Evolutionary conservation across 148 eudicot species (phyloP), one percentile per base, ranked within the genome.

Genomic region (Rhododendron williamsianum): DNA sequence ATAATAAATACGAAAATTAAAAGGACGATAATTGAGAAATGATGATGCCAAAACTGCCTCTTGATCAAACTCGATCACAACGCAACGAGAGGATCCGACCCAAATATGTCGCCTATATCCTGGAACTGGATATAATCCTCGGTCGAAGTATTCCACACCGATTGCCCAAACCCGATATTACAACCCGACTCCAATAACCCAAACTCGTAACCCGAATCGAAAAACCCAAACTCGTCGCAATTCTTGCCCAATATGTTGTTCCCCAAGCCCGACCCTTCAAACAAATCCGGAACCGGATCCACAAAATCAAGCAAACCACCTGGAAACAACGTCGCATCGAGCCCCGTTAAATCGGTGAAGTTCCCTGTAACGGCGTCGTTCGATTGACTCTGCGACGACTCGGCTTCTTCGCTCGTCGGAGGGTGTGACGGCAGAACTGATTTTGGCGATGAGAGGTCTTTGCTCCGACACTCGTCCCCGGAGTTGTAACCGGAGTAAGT

Each of bases 71-170:
- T 18, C 25, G 49, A 81, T 90, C 84, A 92, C 0, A 91, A 73
- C 19, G 89, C 91, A 73, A 90, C 86, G 2, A 93, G 91, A 56
- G 94, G 92, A 84, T 93, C 98, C 89, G 94, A 92, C 89, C 93
- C 94, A 85, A 94, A 94, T 85, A 94, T 81, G 41, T 95, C 98
- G 10, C 94, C 93, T 13, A 93, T 86, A 79, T 95, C 98, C 43
- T 91, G 92, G 19, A 91, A 92, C 27, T 92, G 90, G 19, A 90
- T 89, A 69, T 87, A 87, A 71, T 94, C 95, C 35, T 87, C 90
- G 7, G 23, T 36, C 0, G 89, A 79, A 33, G 16, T 13, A 13
- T 15, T 27, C 92, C 92, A 91, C 16, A 83, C 77, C 38, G 90
- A 83, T 1, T 65, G 77, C 13, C 56, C 38, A 87, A 84, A 52